phyloP scores from a whole-genome alignment of 1,284 basidiomycete genomes.

The Schizophyllum amplum region DNA sequence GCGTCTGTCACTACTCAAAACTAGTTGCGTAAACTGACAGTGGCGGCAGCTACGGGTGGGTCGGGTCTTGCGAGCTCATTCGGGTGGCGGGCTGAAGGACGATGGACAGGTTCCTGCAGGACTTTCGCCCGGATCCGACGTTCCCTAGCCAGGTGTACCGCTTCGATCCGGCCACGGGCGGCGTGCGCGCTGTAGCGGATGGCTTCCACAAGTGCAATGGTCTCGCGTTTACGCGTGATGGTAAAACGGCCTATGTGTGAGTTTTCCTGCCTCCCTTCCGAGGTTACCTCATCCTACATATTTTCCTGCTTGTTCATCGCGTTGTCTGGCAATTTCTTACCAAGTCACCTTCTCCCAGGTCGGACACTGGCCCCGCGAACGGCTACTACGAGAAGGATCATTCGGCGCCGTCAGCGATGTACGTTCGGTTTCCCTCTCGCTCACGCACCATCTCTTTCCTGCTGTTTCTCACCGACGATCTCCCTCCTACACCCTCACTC shows the following conservation, averaged over 20 bases:
- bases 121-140: slow-evolving; percentile 45
- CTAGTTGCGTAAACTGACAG: neutral
- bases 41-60: neutral
- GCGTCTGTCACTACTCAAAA: slow-evolving; percentile 16
- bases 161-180: slow-evolving; percentile 45
- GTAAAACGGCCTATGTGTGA: slow-evolving; percentile 45
- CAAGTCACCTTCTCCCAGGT: slow-evolving; percentile 18
- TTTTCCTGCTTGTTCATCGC: slow-evolving; percentile 13
- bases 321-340: slow-evolving; percentile 1
- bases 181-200: slow-evolving; percentile 50
- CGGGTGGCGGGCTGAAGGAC: neutral
- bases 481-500: slow-evolving; percentile 36
- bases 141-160: slow-evolving; percentile 31
- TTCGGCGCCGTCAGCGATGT: slow-evolving; percentile 37
- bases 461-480: neutral
- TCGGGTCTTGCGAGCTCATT: neutral
- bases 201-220: slow-evolving; percentile 43
- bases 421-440: neutral
- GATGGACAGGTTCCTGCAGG: slow-evolving; percentile 56
- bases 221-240: slow-evolving; percentile 49
- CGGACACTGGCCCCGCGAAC: slow-evolving; percentile 28
- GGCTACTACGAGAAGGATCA: slow-evolving; percentile 37
- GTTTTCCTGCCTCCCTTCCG: too few relatives aligned
- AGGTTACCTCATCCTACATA: too few relatives aligned
- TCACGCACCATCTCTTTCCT: neutral